Percentiles rank a stretch among this genome's conserved stretches.
These are phyloP conservation scores for Grifola frondosa DNA, from an alignment of 1,284 basidiomycete species.

Conservation along the genomic window DNA sequence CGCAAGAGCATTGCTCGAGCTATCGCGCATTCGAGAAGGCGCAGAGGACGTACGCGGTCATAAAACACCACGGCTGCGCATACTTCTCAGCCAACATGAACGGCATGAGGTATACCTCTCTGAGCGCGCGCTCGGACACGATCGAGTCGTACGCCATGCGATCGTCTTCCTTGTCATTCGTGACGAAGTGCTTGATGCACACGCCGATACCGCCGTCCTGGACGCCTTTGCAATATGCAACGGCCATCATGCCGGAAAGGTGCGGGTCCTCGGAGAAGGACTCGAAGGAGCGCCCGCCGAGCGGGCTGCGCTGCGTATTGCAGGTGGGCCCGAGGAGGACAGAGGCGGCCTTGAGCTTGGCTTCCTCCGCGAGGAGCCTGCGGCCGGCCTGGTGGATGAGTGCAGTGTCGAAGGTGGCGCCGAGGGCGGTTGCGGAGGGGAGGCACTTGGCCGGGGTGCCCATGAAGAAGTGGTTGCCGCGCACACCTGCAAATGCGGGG, in stretches of 20 bases:
- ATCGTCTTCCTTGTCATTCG: conserved; percentile 75
- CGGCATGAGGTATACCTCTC: conserved; percentile 73
- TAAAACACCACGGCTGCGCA: conserved; percentile 68
- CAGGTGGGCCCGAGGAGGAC: conserved; percentile 76
- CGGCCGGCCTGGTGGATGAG: conserved; percentile 63
- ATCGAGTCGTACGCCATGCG: conserved; percentile 62
- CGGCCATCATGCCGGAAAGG: conserved; percentile 66
- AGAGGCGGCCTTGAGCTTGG: conserved; percentile 67
- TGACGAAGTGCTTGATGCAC: conserved; percentile 72
- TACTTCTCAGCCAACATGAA: conserved; percentile 82
- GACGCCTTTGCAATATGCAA: conserved; percentile 73
- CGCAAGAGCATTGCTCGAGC: not conserved
- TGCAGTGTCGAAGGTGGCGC: conserved; percentile 70
- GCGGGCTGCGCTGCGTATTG: conserved; percentile 77
- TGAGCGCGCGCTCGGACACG: conserved; percentile 65
- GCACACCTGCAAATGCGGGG: conserved; percentile 26
- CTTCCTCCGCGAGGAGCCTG: conserved; percentile 69
- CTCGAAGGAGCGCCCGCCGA: conserved; percentile 76
- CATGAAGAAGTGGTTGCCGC: conserved; percentile 40
- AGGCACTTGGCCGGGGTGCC: conserved; percentile 61
- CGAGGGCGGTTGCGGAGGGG: conserved; percentile 67
- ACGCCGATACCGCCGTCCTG: conserved; percentile 72
- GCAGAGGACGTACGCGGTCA: conserved; percentile 58
- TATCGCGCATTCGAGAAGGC: not conserved
- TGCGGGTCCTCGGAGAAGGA: conserved; percentile 82